A percentile compares a stretch with the other conserved stretches of the same genome.
phyloP scores from a whole-genome alignment of 345 rosid species.

The Heritiera fomes region DNA sequence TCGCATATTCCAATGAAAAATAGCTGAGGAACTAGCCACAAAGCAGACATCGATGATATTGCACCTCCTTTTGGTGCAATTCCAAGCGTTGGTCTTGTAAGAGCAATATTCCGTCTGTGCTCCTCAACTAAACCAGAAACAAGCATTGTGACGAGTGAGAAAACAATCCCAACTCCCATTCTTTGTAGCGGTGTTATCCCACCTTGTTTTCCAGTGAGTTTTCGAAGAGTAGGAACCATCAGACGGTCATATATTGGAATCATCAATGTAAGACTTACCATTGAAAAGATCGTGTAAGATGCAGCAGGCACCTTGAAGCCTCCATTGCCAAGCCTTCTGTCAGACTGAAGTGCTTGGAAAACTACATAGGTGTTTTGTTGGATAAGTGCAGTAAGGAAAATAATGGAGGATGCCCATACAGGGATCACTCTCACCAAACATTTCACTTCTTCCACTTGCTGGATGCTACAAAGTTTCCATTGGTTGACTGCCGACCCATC shows the following conservation, averaged over 20 bases:
- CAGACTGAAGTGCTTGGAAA: constrained; percentile 20
- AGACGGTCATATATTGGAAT: constrained; percentile 30
- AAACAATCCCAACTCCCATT: constrained; percentile 11
- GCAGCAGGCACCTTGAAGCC: constrained; percentile 22
- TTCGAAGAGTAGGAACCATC: constrained; percentile 22
- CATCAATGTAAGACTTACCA: constrained; percentile 31
- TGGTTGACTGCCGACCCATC: constrained; percentile 7
- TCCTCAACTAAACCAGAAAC: constrained; percentile 24
- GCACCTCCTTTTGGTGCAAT: not conserved
- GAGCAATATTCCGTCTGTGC: constrained; percentile 15
- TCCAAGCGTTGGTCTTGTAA: constrained; percentile 17
- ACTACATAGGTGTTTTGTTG: constrained; percentile 11
- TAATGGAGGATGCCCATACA: constrained; percentile 7
- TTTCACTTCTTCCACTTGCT: constrained; percentile 20
- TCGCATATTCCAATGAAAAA: constrained; percentile 8
- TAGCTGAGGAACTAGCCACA: constrained; percentile 29
- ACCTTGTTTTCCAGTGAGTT: not conserved
- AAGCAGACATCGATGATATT: constrained; percentile 18
- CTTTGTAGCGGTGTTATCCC: constrained; percentile 18
- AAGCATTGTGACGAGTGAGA: constrained; percentile 4
- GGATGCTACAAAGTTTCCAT: constrained; percentile 17
- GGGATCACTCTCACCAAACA: constrained; percentile 15
- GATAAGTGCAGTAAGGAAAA: not conserved
- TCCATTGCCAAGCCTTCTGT: not conserved
- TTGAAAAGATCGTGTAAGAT: constrained; percentile 17